A percentile compares a stretch with the other conserved stretches of the same genome.
Conservation (phyloP, 768 basidiomycete species). For the Lactifluus volemus region DNA sequence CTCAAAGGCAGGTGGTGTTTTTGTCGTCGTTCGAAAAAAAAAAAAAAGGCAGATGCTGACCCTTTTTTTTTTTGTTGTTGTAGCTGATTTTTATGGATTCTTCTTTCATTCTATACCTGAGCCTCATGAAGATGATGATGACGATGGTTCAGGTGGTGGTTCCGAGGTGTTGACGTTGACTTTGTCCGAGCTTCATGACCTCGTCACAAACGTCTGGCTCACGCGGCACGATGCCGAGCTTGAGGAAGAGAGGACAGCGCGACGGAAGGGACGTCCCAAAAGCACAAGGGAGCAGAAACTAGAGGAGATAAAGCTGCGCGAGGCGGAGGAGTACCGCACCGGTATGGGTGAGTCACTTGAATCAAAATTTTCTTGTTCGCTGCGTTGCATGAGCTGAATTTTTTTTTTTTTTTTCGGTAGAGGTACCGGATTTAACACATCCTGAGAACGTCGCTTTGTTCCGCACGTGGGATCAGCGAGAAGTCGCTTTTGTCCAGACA, state of each 20-base stretch:
- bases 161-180: constrained; percentile 41
- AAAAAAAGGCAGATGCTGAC: background rate
- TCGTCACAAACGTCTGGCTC: constrained; percentile 64
- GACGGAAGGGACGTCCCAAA: constrained; percentile 72
- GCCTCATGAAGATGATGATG: constrained; percentile 21
- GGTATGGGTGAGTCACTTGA: constrained; percentile 55
- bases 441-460: constrained; percentile 60
- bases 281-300: constrained; percentile 55
- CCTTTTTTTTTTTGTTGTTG: background rate
- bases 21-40: background rate
- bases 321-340: constrained; percentile 66
- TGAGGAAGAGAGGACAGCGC: constrained; percentile 45
- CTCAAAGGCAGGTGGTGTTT: constrained; percentile 36
- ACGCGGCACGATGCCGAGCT: constrained; percentile 61
- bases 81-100: constrained; percentile 67
- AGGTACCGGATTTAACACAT: constrained; percentile 74
- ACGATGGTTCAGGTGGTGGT: background rate
- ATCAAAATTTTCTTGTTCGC: background rate
- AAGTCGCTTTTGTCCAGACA: constrained; percentile 58
- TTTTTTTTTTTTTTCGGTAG: constrained; percentile 29
- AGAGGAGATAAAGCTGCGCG: constrained; percentile 61
- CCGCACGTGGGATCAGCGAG: constrained; percentile 70
- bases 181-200: constrained; percentile 54
- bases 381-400: background rate
- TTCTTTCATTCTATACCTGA: constrained; percentile 67